Evolutionary conservation across 1,284 basidiomycete genomes (phyloP), one percentile per base, ranked within the genome.

Genomic region (Hemileia vastatrix): DNA sequence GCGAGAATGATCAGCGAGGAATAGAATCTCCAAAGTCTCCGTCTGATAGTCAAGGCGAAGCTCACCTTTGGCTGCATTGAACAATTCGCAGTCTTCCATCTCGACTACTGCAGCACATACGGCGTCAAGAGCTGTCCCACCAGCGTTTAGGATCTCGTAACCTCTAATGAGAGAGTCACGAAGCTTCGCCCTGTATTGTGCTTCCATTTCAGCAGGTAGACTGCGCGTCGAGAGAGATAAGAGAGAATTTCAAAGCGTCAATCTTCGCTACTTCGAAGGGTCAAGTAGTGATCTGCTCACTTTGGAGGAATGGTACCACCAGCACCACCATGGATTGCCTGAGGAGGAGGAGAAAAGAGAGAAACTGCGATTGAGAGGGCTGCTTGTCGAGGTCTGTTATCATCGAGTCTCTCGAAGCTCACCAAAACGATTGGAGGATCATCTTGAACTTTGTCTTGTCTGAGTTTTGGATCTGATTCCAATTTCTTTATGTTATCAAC

Each of bases 91-190:
- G 69, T 90, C 87, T 87, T 90, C 88, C 80, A 90, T 79, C 6
- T 79, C 76, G 0, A 81, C 78, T 4, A 88, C 88, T 0, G 88
- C 86, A 5, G 86, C 84, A 1, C 86, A 84, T 1, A 81, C 83
- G n/a, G 88, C 87, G 70, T 90, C 86, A 79, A 90, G 83, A 2
- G 88, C 87, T 69, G 87, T 85, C 0, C 86, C 86, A 21, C 86
- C 86, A 1, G 79, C 72, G 36, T 74, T 76, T 43, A 90, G 80
- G 15, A 88, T 78, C 23, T 80, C 71, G 69, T 88, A 78, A 0
- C 88, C 88, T 3, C 82, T 82, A 33, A 76, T 66, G 44, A 90
- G 77, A 0, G 87, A 83, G 2, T 76, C 72, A 18, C 76, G 73
- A 43, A 90, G 77, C 1, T 78, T 82, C 1, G 76, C 73, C 67